Base-by-base conservation (phyloP, 1,284 basidiomycete genomes). In the Filobasidium uniguttulatum region DNA sequence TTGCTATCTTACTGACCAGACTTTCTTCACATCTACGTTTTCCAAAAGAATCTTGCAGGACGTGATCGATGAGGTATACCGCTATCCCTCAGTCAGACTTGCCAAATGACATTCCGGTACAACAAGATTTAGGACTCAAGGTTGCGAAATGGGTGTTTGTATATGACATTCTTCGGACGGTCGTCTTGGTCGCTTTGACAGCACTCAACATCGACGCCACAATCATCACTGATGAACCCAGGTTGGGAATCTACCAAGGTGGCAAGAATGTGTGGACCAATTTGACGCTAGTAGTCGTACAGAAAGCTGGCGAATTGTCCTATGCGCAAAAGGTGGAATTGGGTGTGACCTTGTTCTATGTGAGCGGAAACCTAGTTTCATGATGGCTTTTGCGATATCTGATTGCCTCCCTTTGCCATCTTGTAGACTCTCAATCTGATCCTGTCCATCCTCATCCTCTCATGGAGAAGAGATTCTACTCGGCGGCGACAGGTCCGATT, bases 381-480 rank as follows among this genome's bases (percentile, higher is more conserved):
- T 20, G 9, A 25, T 22, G 20, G 6, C 17, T 29, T 20, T 8
- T 17, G 7, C 25, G 41, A 44, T n/a, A 15, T 43, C 12, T 47
- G 8, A 23, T 15, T 9, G 26, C 10, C 6, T 20, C 23, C 36
- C 23, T 35, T 15, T 9, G 26, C 10, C 6, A 5, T 26, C 36
- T 20, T 35, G 7, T 53, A 69, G 65, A 50, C 59, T 14, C 67
- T 65, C 56, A 61, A 56, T 43, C 55, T 67, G 28, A 38, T 65
- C 34, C 56, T 66, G 46, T 62, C 66, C 7, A 57, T 66, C 50
- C 55, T 65, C 3, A 59, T 67, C 3, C 57, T 68, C 15, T 58
- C 63, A 1, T 56, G 66, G 10, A 55, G 57, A 9, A 59, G 58
- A 3, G 60, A 58, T n/a, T 61, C 60, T 30, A 60, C 55, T 17